Evolutionary conservation across 257 asterid species (phyloP), one percentile per base, ranked within the genome.

Genomic region (Marsdenia floribunda): DNA sequence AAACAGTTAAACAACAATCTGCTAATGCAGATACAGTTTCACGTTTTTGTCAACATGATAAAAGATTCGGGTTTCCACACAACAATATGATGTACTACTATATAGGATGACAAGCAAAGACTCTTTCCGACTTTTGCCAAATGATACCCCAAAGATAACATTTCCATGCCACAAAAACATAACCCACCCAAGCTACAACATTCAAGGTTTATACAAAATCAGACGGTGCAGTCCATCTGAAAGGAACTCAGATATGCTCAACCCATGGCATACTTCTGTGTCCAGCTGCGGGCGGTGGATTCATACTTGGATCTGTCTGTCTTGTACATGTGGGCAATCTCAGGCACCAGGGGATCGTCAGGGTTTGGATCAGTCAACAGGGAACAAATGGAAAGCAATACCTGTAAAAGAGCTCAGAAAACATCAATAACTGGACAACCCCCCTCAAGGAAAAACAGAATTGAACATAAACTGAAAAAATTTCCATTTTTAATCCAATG

Each of bases 281-380:
- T 87, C 96, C 97, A 92, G 94, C 95, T 86, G 86, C 96, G 71
- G 21, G 97, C 95, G 49, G 96, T 92, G 68, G 89, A 85, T 86
- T 90, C 97, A 42, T 92, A 92, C 85, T 92, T 92, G 66, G 87
- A 68, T 80, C 89, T 76, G 79, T 92, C 97, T 9, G 93, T 88
- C 86, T 92, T 92, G 90, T 92, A 92, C 97, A 92, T 90, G 74
- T 92, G 96, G 33, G 97, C 96, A 6, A 92, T 92, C 82, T 92
- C 97, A 0, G 97, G 96, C 46, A 92, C 97, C 79, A 92, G 58
- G 58, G 97, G 97, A 70, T 92, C 97, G n/a, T 92, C 97, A 0
- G 97, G 97, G 86, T 92, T 92, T 16, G 97, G 96, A 60, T 92
- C 97, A 74, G 96, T 90, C 84, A 92, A 74, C 49, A 90, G 92